phyloP scores from a whole-genome alignment of 768 basidiomycete genomes.

The Mycena polygramma region DNA sequence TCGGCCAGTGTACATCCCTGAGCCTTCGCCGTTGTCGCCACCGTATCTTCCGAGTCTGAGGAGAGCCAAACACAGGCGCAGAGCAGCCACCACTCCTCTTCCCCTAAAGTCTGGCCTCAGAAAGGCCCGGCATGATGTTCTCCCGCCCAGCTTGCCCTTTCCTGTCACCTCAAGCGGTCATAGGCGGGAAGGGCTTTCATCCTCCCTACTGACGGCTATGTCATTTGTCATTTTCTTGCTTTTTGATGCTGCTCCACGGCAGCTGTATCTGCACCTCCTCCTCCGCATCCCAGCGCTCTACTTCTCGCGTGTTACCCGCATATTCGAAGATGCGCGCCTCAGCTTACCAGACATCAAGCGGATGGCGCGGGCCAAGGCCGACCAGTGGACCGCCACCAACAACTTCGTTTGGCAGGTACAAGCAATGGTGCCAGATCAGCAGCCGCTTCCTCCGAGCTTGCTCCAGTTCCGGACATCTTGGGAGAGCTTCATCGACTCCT shows the following conservation, averaged over 20 bases:
- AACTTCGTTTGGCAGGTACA: neutral
- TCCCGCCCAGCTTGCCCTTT: slow-evolving; percentile 15
- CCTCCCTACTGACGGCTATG: neutral
- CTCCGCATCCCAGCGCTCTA: slow-evolving; percentile 76
- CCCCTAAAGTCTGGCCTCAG: no score
- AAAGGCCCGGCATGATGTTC: no score
- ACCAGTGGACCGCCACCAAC: slow-evolving; percentile 30
- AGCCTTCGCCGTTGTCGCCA: no score
- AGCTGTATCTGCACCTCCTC: slow-evolving; percentile 56
- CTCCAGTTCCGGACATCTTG: slow-evolving; percentile 65
- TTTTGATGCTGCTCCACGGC: slow-evolving; percentile 45
- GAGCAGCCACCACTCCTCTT: no score
- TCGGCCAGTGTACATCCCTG: no score
- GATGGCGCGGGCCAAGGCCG: slow-evolving; percentile 52
- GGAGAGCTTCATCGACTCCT: slow-evolving; percentile 68
- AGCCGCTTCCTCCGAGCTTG: slow-evolving; percentile 52
- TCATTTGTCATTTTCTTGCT: slow-evolving; percentile 32
- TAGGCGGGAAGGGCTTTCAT: neutral
- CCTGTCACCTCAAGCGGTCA: neutral
- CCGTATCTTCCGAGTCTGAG: no score
- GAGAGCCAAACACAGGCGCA: no score
- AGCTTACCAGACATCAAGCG: slow-evolving; percentile 68
- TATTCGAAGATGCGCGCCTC: slow-evolving; percentile 77
- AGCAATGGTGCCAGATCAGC: neutral
- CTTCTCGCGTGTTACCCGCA: slow-evolving; percentile 74